phyloP scores from a whole-genome alignment of 2,329 filamentous ascomycete genomes.

The Fusarium duplospermum region DNA sequence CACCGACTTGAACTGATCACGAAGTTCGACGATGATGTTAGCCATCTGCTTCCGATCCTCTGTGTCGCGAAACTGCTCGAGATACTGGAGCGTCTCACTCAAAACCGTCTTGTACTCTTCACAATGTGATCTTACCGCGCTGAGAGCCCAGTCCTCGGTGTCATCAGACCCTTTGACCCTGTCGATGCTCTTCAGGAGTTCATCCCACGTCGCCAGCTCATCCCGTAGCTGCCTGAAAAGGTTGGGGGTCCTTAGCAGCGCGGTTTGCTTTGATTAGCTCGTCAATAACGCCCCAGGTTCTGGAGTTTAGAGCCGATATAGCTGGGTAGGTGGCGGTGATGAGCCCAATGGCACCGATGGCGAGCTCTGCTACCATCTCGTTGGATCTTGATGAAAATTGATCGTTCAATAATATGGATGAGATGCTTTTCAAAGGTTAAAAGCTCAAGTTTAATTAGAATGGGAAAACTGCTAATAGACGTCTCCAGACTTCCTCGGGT shows the following conservation, averaged over 20 bases:
- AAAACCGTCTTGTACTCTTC: not conserved
- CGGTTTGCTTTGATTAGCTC: not conserved
- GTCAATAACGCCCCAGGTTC: not conserved
- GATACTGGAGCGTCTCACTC: not conserved
- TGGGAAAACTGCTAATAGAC: not conserved
- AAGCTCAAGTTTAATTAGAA: not conserved
- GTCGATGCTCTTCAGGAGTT: not conserved
- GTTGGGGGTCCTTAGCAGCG: not conserved
- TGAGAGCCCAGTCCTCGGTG: not conserved
- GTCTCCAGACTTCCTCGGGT: not conserved
- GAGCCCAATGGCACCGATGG: not conserved
- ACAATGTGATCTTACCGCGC: not conserved
- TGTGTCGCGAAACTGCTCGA: not conserved
- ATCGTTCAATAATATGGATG: not conserved
- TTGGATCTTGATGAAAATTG: not conserved
- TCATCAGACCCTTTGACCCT: not conserved
- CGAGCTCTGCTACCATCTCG: not conserved
- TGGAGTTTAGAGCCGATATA: not conserved
- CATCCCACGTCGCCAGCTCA: not conserved
- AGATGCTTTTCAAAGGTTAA: not conserved
- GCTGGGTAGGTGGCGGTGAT: not conserved
- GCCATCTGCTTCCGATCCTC: not conserved
- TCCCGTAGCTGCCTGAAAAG: not conserved
- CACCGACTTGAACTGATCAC: not conserved
- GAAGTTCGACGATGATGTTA: not conserved